These are phyloP conservation scores for Tagetes patula DNA, from an alignment of 129 eudicot genomes.

Conservation along the genomic window DNA sequence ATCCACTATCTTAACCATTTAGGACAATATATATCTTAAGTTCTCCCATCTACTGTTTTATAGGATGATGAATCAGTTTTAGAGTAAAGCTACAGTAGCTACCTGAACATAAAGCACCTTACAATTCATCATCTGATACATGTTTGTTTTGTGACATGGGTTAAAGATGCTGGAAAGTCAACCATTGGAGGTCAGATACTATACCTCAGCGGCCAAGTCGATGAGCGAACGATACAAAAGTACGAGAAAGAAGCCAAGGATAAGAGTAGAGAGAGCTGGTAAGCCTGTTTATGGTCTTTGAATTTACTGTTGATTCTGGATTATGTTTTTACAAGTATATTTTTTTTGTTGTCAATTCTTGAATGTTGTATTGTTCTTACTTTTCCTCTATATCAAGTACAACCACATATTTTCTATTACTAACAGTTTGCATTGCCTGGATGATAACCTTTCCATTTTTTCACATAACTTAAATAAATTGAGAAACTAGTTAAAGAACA, in stretches of 20 bases:
- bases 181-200: constrained; percentile 93
- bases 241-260: constrained; percentile 98
- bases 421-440: neutral
- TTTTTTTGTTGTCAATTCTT: neutral
- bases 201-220: constrained; percentile 95
- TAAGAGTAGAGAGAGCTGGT: constrained; percentile 96
- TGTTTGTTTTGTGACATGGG: constrained; percentile 15
- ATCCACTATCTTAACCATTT: neutral
- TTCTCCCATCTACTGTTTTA: neutral
- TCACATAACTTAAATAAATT: too few species aligned
- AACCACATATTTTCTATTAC: neutral
- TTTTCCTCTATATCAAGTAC: neutral
- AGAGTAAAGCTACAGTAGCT: neutral
- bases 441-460: too few species aligned
- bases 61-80: neutral
- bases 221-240: constrained; percentile 91
- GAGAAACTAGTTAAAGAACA: too few species aligned
- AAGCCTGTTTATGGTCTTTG: constrained; percentile 27
- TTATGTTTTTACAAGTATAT: neutral
- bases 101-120: neutral
- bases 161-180: constrained; percentile 94
- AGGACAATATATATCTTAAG: constrained; percentile 39
- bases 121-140: neutral
- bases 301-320: neutral
- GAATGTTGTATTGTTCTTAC: neutral